Evolutionary conservation across 2,329 filamentous ascomycete species (phyloP).

Genomic region (Fusarium xyrophilum): DNA sequence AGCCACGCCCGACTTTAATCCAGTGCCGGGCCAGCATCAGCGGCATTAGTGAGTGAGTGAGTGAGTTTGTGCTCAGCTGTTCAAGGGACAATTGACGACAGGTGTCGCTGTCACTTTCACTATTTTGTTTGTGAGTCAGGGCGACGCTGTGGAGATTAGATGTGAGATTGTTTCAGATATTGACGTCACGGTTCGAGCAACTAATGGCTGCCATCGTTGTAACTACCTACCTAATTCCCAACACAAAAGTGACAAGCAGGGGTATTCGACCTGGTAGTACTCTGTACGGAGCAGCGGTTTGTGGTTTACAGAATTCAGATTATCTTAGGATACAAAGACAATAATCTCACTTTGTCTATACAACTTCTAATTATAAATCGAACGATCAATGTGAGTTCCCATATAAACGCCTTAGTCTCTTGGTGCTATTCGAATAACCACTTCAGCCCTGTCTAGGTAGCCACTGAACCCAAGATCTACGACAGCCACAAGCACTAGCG

Average conservation of each 20-base stretch:
- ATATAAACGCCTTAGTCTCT: not conserved
- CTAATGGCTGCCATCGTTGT: not conserved
- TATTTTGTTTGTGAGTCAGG: not conserved
- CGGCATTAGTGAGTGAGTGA: constrained; percentile 33
- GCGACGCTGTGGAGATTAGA: not conserved
- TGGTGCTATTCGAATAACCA: not conserved
- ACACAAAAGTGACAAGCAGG: not conserved
- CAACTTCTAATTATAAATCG: not conserved
- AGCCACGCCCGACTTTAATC: constrained; percentile 22
- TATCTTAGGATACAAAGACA: not conserved
- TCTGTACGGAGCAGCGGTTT: not conserved
- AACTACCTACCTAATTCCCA: not conserved
- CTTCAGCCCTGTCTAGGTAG: not conserved
- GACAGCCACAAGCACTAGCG: not conserved
- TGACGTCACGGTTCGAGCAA: constrained; percentile 4
- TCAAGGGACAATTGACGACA: constrained; percentile 31
- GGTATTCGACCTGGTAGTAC: not conserved
- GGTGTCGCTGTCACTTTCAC: not conserved
- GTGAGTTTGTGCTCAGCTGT: constrained; percentile 34
- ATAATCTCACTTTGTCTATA: not conserved
- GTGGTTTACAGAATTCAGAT: not conserved
- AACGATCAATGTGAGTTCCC: not conserved
- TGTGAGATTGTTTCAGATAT: not conserved
- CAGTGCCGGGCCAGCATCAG: constrained; percentile 24
- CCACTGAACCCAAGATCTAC: not conserved